A percentile compares a stretch with the other conserved stretches of the same genome.
Conservation (phyloP, 345 rosid species). For the Murraya koenigii region DNA sequence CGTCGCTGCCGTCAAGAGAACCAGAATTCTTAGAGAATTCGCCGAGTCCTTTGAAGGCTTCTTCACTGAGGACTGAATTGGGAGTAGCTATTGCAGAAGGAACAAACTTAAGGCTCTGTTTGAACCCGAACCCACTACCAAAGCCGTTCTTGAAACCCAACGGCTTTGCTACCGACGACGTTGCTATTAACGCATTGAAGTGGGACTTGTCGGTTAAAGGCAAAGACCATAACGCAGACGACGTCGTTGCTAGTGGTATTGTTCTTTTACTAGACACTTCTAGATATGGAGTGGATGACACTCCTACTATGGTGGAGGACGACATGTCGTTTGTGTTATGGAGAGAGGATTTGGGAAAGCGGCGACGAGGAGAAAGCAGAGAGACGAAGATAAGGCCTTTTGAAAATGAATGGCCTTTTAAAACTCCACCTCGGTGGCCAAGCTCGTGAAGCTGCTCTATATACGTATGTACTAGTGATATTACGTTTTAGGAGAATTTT, state of each 20-base stretch:
- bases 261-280: constrained; percentile 29
- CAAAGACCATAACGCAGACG: constrained; percentile 8
- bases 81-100: constrained; percentile 74
- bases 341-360: not conserved
- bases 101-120: constrained; percentile 35
- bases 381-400: constrained; percentile 10
- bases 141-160: constrained; percentile 15
- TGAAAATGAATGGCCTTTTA: constrained; percentile 20
- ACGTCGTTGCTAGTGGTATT: not conserved
- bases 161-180: constrained; percentile 6
- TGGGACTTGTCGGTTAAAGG: constrained; percentile 34
- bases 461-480: no score
- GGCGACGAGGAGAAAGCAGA: not conserved
- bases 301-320: constrained; percentile 34
- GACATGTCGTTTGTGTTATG: constrained; percentile 31
- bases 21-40: constrained; percentile 27
- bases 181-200: constrained; percentile 29
- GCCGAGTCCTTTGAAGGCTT: constrained; percentile 75
- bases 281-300: constrained; percentile 42
- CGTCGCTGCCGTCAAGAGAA: constrained; percentile 22
- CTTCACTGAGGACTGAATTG: constrained; percentile 80
- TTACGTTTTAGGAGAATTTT: no score
- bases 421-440: constrained; percentile 14
- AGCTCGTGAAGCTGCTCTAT: not conserved
- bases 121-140: not conserved